These are phyloP conservation scores for Forsythia suspensa DNA, from an alignment of 257 asterid species.

Conservation along the genomic window DNA sequence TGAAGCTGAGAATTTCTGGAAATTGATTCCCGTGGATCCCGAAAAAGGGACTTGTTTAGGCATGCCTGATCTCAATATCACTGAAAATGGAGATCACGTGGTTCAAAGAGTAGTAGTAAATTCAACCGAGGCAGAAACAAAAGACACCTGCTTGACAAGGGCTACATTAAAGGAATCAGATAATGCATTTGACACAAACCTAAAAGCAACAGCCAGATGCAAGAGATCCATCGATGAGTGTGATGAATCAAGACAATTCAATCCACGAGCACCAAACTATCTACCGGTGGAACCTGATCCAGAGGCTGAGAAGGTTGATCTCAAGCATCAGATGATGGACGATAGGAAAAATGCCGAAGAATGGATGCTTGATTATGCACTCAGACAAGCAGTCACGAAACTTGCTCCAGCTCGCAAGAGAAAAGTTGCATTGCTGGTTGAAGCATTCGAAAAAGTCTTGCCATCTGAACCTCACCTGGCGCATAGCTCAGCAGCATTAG, in stretches of 20 bases:
- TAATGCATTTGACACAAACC: not conserved
- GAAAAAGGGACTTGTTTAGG: constrained; percentile 19
- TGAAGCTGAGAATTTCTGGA: not conserved
- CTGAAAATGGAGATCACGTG: not conserved
- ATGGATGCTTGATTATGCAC: constrained; percentile 90
- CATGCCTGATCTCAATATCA: not conserved
- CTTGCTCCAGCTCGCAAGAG: constrained; percentile 80
- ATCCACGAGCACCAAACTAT: constrained; percentile 78
- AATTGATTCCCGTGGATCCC: constrained; percentile 3
- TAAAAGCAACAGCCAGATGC: constrained; percentile 29
- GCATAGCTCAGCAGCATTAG: constrained; percentile 32
- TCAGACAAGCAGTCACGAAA: constrained; percentile 66
- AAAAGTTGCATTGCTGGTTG: constrained; percentile 76
- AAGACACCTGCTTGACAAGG: constrained; percentile 17
- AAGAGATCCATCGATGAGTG: constrained; percentile 32
- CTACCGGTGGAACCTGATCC: constrained; percentile 56
- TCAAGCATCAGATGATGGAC: constrained; percentile 71
- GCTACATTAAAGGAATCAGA: not conserved
- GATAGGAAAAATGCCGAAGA: constrained; percentile 74
- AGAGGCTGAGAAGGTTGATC: constrained; percentile 78
- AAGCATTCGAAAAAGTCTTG: constrained; percentile 79
- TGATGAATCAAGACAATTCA: constrained; percentile 50
- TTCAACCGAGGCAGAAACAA: constrained; percentile 12
- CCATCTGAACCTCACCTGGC: constrained; percentile 48
- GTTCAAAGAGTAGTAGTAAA: not conserved